Conservation (phyloP, 805 yeast genomes). For the Yamadazyma phyllophila region DNA sequence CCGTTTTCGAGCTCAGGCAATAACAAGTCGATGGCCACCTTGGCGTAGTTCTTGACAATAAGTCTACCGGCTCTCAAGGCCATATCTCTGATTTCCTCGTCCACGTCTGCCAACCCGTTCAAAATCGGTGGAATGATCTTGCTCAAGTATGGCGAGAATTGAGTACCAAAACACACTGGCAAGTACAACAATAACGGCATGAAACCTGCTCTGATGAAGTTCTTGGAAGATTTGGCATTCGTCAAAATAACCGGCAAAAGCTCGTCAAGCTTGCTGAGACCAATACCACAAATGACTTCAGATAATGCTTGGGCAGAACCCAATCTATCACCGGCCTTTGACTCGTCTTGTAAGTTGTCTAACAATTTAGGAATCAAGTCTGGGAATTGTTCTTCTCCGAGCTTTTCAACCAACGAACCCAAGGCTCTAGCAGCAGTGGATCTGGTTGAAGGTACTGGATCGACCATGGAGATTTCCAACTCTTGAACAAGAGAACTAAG, state of each 20-base stretch:
- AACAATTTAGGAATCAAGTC: slow-evolving; percentile 79
- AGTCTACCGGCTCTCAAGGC: slow-evolving; percentile 91
- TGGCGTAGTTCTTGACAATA: slow-evolving; percentile 86
- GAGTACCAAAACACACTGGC: slow-evolving; percentile 92
- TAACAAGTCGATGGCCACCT: slow-evolving; percentile 86
- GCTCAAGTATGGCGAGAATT: slow-evolving; percentile 83
- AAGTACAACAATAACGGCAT: slow-evolving; percentile 85
- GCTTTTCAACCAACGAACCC: slow-evolving; percentile 92
- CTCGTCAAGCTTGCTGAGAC: slow-evolving; percentile 83
- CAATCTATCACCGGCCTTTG: slow-evolving; percentile 82
- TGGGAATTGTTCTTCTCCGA: slow-evolving; percentile 96
- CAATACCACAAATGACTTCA: slow-evolving; percentile 91
- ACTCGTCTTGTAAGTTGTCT: slow-evolving; percentile 71
- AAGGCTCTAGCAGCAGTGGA: slow-evolving; percentile 97
- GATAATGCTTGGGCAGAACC: slow-evolving; percentile 97
- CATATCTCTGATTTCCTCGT: slow-evolving; percentile 83
- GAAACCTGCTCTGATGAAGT: slow-evolving; percentile 84
- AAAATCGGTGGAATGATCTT: slow-evolving; percentile 89
- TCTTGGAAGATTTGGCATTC: slow-evolving; percentile 64
- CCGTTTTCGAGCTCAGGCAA: slow-evolving; percentile 94
- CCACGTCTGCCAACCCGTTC: slow-evolving; percentile 84
- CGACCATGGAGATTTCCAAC: slow-evolving; percentile 93
- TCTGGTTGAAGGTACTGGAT: slow-evolving; percentile 95
- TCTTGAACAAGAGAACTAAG: slow-evolving; percentile 73
- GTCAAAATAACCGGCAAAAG: slow-evolving; percentile 75